phyloP scores from a whole-genome alignment of 176 grass and related monocot genomes.

The Aegilops speltoides region DNA sequence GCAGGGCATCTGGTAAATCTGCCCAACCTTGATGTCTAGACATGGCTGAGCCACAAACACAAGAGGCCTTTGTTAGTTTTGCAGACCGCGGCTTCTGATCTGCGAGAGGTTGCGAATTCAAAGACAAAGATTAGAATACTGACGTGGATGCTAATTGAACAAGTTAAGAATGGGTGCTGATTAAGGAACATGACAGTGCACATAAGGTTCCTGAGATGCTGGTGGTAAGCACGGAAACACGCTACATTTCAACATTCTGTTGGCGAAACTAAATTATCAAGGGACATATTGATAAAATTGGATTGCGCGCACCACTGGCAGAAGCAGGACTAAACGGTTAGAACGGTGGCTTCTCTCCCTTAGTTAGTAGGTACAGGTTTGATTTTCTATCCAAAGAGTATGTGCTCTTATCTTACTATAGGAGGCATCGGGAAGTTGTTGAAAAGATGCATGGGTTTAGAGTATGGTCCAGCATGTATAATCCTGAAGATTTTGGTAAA shows the following conservation, averaged over 20 bases:
- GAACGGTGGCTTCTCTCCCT: too few relatives aligned
- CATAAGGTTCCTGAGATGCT: neutral
- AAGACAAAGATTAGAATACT: neutral
- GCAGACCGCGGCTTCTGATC: neutral
- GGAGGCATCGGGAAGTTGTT: too few relatives aligned
- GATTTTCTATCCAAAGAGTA: neutral
- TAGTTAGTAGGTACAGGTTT: neutral
- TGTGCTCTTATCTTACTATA: too few relatives aligned
- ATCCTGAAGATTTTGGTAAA: too few relatives aligned
- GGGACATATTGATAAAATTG: too few relatives aligned
- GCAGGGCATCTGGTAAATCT: neutral
- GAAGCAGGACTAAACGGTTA: too few relatives aligned
- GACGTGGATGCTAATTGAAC: neutral
- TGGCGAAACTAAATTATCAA: too few relatives aligned
- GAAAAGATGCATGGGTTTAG: too few relatives aligned
- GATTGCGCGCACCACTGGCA: too few relatives aligned
- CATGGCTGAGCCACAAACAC: neutral
- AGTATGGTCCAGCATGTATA: too few relatives aligned
- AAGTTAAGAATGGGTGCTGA: neutral
- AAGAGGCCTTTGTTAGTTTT: neutral
- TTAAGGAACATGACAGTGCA: neutral
- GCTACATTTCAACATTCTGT: too few relatives aligned
- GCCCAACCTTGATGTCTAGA: neutral
- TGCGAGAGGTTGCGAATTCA: neutral
- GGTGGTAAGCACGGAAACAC: neutral